Evolutionary conservation across 306 rosid species (phyloP).

Genomic region (Vigna angularis): DNA sequence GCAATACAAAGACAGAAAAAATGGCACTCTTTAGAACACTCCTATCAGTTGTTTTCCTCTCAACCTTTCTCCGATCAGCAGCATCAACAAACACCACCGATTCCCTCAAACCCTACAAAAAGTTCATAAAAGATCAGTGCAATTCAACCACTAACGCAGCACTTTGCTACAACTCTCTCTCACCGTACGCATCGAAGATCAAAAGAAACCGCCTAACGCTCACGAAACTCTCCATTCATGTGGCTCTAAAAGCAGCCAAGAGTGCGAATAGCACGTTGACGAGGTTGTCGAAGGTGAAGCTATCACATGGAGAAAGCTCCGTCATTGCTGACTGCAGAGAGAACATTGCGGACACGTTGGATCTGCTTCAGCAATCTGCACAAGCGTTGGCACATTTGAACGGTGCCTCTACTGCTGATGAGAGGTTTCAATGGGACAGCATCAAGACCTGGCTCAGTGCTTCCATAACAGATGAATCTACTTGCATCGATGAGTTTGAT

Average conservation of each 20-base stretch:
- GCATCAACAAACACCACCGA: neutral
- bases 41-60: conserved; percentile 39
- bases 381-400: conserved; percentile 25
- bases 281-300: conserved; percentile 24
- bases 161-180: conserved; percentile 50
- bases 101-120: conserved; percentile 30
- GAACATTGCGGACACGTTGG: conserved; percentile 39
- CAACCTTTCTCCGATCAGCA: conserved; percentile 33
- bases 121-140: conserved; percentile 46
- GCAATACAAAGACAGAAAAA: conserved; percentile 25
- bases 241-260: conserved; percentile 41
- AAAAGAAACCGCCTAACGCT: conserved; percentile 43
- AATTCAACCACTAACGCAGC: conserved; percentile 49
- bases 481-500: conserved; percentile 56
- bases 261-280: neutral
- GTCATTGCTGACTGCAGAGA: conserved; percentile 49
- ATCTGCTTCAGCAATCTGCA: conserved; percentile 42
- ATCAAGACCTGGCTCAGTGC: conserved; percentile 68
- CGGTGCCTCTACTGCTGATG: neutral
- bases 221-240: conserved; percentile 35
- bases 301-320: conserved; percentile 38
- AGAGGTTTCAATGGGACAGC: conserved; percentile 32
- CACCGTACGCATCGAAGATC: conserved; percentile 50
- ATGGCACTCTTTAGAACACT: conserved; percentile 42
- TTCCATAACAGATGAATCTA: conserved; percentile 49